Evolutionary conservation across 495 filamentous ascomycete genomes (phyloP), one percentile per base, ranked within the genome.

Genomic region (Monascus purpureus): DNA sequence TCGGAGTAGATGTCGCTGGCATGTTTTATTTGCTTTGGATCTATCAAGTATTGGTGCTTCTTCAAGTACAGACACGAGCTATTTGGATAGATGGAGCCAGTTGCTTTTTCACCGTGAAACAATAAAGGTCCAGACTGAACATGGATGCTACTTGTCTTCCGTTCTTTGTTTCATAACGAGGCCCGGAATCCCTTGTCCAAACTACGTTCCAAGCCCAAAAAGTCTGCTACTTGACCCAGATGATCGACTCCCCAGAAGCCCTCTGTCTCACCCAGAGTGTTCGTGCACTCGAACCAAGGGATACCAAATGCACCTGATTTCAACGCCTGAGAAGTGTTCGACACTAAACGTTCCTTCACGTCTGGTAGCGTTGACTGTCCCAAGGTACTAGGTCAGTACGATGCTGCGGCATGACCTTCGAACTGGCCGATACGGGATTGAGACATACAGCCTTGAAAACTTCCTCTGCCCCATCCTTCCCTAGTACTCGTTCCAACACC

Each of bases 181-280:
- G 57, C 48, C 20, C 29, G 43, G 29, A 61, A 56, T 0, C 55
- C 55, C 16, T 31, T 29, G 13, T 59, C 53, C 8, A 34, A 26
- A 4, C 37, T 40, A 4, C 48, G 48, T 24, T 72, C 62, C 33
- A 82, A 37, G 1, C 64, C 72, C 29, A 84, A 46, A 44, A 75
- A 73, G 35, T 72, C 60, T 18, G 52, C 58, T n/a, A 83, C 65
- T 36, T 75, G 70, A 0, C 68, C 76, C 9, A 82, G 35, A 46
- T 80, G 73, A 53, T 82, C 77, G 30, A 83, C 65, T 1, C 80
- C 78, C 65, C 70, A 83, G 51, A 77, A 82, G 0, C 61, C 55
- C 31, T 84, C 73, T 7, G 48, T 78, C 41, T 68, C 44, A 3
- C 77, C 76, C 23, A 65, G 47, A 4, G 50, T 19, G 44, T 80